phyloP scores from a whole-genome alignment of 306 rosid genomes.

The Spatholobus suberectus region DNA sequence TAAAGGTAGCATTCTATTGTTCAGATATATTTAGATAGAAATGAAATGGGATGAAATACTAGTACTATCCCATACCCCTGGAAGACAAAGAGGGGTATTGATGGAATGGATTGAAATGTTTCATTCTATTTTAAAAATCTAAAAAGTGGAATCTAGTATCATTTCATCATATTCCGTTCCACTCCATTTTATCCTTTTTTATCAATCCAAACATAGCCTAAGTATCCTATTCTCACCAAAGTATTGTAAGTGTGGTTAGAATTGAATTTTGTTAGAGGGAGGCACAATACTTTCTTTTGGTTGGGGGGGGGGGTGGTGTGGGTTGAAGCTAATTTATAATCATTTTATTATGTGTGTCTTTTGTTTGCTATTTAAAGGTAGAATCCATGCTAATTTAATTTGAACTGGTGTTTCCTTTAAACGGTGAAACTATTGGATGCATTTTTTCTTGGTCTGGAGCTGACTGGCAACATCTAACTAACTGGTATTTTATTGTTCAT shows the following conservation, averaged over 20 bases:
- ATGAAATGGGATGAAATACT: background rate
- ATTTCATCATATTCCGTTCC: background rate
- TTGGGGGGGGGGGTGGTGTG: background rate
- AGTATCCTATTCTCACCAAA: background rate
- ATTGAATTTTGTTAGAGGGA: constrained; percentile 15
- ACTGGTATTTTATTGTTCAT: background rate
- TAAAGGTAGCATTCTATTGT: background rate
- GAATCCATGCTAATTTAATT: background rate
- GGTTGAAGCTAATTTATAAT: background rate
- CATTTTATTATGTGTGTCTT: background rate
- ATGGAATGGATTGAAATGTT: background rate
- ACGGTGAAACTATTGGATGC: background rate
- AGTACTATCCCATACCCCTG: background rate
- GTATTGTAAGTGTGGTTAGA: background rate
- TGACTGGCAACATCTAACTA: constrained; percentile 6
- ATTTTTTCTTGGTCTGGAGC: background rate
- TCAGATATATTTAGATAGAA: background rate
- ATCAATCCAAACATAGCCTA: background rate
- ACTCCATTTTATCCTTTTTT: background rate
- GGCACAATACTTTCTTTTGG: background rate
- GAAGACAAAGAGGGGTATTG: background rate
- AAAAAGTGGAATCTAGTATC: background rate
- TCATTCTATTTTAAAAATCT: background rate
- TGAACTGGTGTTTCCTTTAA: background rate
- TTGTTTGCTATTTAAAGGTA: background rate